Conservation (phyloP, 2,329 filamentous ascomycete species). For the Penicillium sp. region DNA sequence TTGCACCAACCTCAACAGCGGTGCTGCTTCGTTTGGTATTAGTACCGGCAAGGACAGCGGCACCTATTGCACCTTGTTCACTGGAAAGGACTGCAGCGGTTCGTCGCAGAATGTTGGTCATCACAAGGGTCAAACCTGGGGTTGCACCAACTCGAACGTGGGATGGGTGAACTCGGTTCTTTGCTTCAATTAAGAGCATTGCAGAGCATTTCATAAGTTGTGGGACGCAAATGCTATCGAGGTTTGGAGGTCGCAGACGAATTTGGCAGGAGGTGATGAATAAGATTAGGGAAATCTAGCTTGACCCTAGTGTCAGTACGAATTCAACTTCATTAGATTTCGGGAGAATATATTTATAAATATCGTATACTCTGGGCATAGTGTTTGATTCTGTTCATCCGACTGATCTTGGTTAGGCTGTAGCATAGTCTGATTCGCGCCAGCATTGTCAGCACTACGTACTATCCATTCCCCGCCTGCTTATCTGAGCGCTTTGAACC, state of each 20-base stretch:
- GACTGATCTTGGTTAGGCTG: not conserved
- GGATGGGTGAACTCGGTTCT: not conserved
- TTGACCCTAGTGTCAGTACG: not conserved
- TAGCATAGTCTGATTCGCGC: not conserved
- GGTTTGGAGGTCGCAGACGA: not conserved
- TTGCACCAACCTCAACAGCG: not conserved
- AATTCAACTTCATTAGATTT: not conserved
- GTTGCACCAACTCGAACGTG: not conserved
- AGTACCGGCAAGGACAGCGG: not conserved
- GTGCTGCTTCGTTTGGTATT: not conserved
- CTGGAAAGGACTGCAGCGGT: not conserved
- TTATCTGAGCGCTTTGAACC: not conserved
- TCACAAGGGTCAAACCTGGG: not conserved
- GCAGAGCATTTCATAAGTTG: not conserved
- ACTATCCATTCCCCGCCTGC: not conserved
- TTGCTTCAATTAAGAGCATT: not conserved
- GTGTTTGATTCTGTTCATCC: not conserved
- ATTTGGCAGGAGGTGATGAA: not conserved
- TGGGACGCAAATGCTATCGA: not conserved
- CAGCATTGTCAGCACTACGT: not conserved
- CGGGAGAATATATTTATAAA: not conserved
- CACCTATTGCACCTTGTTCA: not conserved
- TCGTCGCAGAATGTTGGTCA: not conserved
- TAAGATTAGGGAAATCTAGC: not conserved
- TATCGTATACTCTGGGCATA: not conserved